A percentile compares a stretch with the other conserved stretches of the same genome.
phyloP scores from a whole-genome alignment of 73 alveolate species.

The Symbiodinium pilosum region DNA sequence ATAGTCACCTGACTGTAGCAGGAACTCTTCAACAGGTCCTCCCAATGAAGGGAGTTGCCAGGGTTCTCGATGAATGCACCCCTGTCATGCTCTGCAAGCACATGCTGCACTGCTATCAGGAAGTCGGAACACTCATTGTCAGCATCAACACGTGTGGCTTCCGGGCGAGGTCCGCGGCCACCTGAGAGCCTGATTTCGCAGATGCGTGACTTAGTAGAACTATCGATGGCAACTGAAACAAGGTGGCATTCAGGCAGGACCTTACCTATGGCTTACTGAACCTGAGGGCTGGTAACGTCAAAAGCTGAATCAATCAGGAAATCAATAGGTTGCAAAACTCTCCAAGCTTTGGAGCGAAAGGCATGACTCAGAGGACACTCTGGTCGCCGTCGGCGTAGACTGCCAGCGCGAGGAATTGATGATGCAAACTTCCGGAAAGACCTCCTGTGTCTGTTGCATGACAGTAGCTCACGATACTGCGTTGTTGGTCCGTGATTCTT shows the following conservation, averaged over 20 bases:
- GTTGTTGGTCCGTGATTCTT: no score
- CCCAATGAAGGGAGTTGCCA: slow-evolving; percentile 16
- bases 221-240: not conserved
- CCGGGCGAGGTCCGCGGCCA: not conserved
- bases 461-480: no score
- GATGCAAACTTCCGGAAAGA: no score
- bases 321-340: not conserved
- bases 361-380: not conserved
- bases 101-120: not conserved
- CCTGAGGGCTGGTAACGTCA: not conserved
- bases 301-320: not conserved
- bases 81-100: not conserved
- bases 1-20: not conserved
- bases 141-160: not conserved
- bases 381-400: no score
- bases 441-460: no score
- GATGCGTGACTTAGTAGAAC: slow-evolving; percentile 10
- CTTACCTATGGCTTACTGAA: not conserved
- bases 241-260: not conserved
- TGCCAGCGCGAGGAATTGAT: no score
- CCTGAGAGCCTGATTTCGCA: not conserved
- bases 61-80: slow-evolving; percentile 39
- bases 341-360: not conserved
- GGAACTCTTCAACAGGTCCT: not conserved
- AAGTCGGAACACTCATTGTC: slow-evolving; percentile 4